phyloP scores from a whole-genome alignment of 495 filamentous ascomycete genomes.

The Xylaria venustula region DNA sequence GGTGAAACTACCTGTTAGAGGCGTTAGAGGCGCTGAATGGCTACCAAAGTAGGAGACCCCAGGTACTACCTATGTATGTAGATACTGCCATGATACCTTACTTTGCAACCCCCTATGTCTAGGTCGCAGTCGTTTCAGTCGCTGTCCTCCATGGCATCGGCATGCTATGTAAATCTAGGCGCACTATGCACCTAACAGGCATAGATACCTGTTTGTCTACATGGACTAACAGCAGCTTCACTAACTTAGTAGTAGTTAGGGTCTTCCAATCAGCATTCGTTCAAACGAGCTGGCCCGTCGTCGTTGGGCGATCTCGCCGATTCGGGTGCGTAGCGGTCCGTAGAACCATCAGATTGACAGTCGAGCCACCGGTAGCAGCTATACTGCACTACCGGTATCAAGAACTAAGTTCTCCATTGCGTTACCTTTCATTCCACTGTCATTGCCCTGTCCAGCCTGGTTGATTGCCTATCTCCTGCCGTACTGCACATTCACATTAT shows the following conservation, averaged over 20 bases:
- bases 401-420: too few relatives aligned
- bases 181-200: not conserved
- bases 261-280: slow-evolving; percentile 1
- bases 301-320: slow-evolving; percentile 11
- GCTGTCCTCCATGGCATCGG: not conserved
- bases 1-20: not conserved
- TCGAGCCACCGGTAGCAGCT: not conserved
- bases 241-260: too few relatives aligned
- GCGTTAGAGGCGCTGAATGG: slow-evolving; percentile 16
- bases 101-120: not conserved
- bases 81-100: not conserved
- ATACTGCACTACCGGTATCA: too few relatives aligned
- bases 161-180: not conserved
- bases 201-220: not conserved
- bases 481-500: not conserved
- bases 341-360: slow-evolving; percentile 1
- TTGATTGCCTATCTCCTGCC: too few relatives aligned
- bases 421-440: not conserved
- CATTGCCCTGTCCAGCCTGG: not conserved
- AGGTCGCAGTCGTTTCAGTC: slow-evolving; percentile 13
- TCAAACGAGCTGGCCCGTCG: slow-evolving; percentile 5
- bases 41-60: not conserved
- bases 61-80: too few relatives aligned
- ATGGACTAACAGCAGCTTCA: too few relatives aligned
- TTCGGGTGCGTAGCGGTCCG: slow-evolving; percentile 12